phyloP scores from a whole-genome alignment of 176 grass and related monocot species.

The Phyllostachys edulis region DNA sequence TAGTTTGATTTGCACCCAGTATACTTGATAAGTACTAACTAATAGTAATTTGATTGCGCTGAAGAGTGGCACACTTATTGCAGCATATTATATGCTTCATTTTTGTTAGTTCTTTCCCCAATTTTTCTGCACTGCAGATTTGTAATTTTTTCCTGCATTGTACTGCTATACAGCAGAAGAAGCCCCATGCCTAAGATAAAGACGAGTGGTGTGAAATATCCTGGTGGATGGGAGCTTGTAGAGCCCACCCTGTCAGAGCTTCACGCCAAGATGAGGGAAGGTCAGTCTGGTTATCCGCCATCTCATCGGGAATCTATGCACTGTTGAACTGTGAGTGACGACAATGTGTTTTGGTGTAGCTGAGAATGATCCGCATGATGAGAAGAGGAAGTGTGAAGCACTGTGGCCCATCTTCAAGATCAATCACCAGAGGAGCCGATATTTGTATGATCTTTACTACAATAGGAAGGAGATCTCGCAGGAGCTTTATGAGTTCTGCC shows the following conservation, averaged over 20 bases:
- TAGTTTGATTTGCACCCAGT: not conserved
- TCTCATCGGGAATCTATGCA: not conserved
- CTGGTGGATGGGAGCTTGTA: no score
- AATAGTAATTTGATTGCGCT: no score
- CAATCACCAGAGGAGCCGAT: slow-evolving; percentile 40
- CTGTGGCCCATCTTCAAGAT: slow-evolving; percentile 31
- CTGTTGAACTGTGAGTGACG: not conserved
- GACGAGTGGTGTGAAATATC: no score
- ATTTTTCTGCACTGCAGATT: not conserved
- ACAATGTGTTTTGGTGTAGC: not conserved
- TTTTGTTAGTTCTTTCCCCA: not conserved
- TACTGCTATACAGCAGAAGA: no score
- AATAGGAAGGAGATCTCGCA: slow-evolving; percentile 20
- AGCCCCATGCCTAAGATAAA: no score
- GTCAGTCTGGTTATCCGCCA: not conserved
- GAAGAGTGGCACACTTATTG: no score
- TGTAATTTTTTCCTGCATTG: not conserved
- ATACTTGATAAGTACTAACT: no score
- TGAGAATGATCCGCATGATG: slow-evolving; percentile 50
- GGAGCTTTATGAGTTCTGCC: slow-evolving; percentile 42
- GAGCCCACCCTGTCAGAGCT: no score
- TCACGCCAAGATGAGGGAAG: no score
- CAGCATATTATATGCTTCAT: no score
- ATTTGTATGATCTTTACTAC: slow-evolving; percentile 51
- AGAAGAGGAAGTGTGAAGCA: slow-evolving; percentile 33